Conservation (phyloP, 2,329 filamentous ascomycete species). For the Colletotrichum orchidophilum region DNA sequence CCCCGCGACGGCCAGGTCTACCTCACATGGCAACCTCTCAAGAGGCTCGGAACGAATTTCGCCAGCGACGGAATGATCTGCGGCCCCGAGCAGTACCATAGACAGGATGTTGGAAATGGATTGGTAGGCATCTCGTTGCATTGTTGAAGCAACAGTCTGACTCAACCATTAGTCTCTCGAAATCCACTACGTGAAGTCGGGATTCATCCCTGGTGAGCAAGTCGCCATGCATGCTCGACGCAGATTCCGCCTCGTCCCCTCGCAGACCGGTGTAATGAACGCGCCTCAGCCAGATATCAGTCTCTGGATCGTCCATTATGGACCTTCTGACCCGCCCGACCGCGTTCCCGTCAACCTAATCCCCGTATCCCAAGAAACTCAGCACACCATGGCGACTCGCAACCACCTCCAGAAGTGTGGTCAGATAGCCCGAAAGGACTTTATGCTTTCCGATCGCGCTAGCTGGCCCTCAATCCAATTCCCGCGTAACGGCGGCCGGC, state of each 20-base stretch:
- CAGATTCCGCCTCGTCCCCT: constrained; percentile 84
- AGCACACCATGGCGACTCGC: constrained; percentile 68
- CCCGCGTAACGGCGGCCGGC: constrained; percentile 62
- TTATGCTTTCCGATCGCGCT: constrained; percentile 88
- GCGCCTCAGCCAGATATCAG: constrained; percentile 79
- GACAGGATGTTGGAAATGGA: constrained; percentile 74
- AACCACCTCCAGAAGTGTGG: constrained; percentile 77
- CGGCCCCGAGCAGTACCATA: constrained; percentile 81
- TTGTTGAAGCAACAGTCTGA: not conserved
- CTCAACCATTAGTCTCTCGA: constrained; percentile 76
- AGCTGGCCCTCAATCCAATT: constrained; percentile 90
- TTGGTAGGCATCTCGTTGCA: constrained; percentile 53
- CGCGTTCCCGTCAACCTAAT: constrained; percentile 76
- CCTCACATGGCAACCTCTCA: constrained; percentile 87
- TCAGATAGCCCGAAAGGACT: constrained; percentile 88
- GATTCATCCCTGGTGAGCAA: constrained; percentile 80
- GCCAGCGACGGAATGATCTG: constrained; percentile 94
- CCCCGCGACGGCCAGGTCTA: constrained; percentile 85
- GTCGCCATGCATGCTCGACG: constrained; percentile 81
- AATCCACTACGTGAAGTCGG: constrained; percentile 83
- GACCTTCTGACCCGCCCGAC: constrained; percentile 77
- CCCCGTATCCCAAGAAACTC: constrained; percentile 69
- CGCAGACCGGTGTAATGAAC: constrained; percentile 74
- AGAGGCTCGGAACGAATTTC: constrained; percentile 76
- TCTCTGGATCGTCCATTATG: constrained; percentile 93